Evolutionary conservation across 176 grass and related monocot species (phyloP), one percentile per base, ranked within the genome.

Genomic region (Ananas comosus): DNA sequence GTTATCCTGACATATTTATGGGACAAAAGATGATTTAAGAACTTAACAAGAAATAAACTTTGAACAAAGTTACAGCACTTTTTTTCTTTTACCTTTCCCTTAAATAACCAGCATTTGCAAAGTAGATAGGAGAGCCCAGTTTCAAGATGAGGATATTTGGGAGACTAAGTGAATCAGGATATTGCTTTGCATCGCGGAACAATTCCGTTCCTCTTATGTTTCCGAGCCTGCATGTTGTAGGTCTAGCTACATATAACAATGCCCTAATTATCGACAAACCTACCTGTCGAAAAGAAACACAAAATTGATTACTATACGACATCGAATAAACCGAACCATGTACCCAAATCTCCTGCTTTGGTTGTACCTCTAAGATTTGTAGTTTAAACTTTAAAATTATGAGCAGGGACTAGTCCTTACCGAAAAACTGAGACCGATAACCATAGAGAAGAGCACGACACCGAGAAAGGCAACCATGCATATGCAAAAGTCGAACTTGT

Each of bases 401-500:
- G 56, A 59, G 56, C 19, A 59, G 56, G 53, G 6, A 52, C 9
- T 29, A 18, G 42, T 68, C 12, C 78, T 81, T 77, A 99, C 94
- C 23, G 94, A 99, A 22, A 81, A 77, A 11, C 75, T 54, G 42
- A 99, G 87, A 74, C 94, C 94, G 12, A 59, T 86, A 83, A 83
- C 87, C 94, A 99, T 99, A 70, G 81, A 88, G 84, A 93, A 99
- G 64, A 99, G 81, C 19, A 93, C 4, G 65, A 99, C 94, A 6
- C 94, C 89, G 12, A 93, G 0, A 79, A 99, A 91, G 2, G 87
- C 94, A 25, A 79, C 76, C 89, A 93, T 99, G 81, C 94, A 93
- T 74, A 99, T 79, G 78, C 69, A 53, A 73, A 99, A 99, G 77
- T 99, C 94, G 54, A 90, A 99, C 82, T 99, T 99, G 73, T 99